Percentiles rank a stretch among this genome's conserved stretches.
phyloP scores from a whole-genome alignment of 2,329 filamentous ascomycete genomes.

The Setomelanomma holmii region DNA sequence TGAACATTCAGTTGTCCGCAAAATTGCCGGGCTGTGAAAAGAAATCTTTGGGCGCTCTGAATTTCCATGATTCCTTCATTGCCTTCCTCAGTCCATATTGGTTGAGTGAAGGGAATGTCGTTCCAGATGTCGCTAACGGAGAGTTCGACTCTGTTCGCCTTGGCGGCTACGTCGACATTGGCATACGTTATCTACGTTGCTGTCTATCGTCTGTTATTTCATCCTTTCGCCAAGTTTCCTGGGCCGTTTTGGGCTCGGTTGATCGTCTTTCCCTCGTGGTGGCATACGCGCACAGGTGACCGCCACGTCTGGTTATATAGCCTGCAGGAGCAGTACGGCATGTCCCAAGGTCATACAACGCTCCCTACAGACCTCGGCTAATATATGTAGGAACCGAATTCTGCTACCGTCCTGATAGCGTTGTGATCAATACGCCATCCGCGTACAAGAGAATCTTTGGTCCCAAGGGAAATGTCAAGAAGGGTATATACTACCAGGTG shows the following conservation, averaged over 20 bases:
- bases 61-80: no score
- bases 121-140: not conserved
- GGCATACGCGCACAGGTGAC: slow-evolving; percentile 74
- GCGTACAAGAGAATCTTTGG: slow-evolving; percentile 55
- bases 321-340: slow-evolving; percentile 68
- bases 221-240: slow-evolving; percentile 29
- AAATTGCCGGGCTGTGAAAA: no score
- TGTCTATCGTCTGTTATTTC: slow-evolving; percentile 18
- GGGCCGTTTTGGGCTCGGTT: slow-evolving; percentile 23
- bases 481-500: slow-evolving; percentile 52
- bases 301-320: slow-evolving; percentile 75
- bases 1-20: no score
- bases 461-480: slow-evolving; percentile 53
- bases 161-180: not conserved
- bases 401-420: slow-evolving; percentile 74
- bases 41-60: no score
- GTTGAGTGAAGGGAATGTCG: not conserved
- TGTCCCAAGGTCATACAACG: not conserved
- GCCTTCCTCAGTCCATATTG: no score
- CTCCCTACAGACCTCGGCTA: not conserved
- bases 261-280: slow-evolving; percentile 44
- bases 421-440: slow-evolving; percentile 74
- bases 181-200: slow-evolving; percentile 2
- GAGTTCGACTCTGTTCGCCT: not conserved
- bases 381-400: slow-evolving; percentile 44